Evolutionary conservation across 768 basidiomycete genomes (phyloP).

Genomic region (Fistulinella prunicolor): DNA sequence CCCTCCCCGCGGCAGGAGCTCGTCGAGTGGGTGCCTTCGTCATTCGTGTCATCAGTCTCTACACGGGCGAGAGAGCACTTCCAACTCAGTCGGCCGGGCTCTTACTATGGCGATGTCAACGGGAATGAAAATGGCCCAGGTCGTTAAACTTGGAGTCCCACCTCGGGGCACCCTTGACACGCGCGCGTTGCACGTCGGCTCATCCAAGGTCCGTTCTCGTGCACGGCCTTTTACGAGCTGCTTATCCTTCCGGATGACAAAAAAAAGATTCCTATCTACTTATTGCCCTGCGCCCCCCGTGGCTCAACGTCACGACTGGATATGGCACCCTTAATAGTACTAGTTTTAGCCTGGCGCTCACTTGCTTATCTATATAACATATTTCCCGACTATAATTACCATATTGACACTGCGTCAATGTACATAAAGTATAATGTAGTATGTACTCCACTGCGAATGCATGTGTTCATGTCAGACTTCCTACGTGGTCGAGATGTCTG

Average conservation of each 20-base stretch:
- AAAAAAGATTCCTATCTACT: conserved; percentile 3
- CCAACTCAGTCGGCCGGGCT: conserved; percentile 19
- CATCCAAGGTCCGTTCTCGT: conserved; percentile 8
- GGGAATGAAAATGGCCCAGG: conserved; percentile 31
- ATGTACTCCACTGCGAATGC: conserved; percentile 3
- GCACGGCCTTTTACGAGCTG: not conserved
- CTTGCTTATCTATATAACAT: conserved; percentile 24
- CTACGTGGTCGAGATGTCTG: conserved; percentile 1
- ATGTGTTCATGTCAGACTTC: not conserved
- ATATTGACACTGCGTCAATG: conserved; percentile 8
- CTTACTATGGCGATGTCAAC: conserved; percentile 27
- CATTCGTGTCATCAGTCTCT: conserved; percentile 17
- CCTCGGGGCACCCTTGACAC: conserved; percentile 1
- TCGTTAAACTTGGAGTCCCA: conserved; percentile 8
- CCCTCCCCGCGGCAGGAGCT: conserved; percentile 28
- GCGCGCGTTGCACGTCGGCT: conserved; percentile 10
- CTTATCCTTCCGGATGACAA: not conserved
- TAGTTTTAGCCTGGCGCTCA: conserved; percentile 19
- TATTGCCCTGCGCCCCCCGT: conserved; percentile 14
- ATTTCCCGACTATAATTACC: conserved; percentile 15
- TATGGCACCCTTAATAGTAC: conserved; percentile 1
- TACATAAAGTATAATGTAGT: conserved; percentile 16
- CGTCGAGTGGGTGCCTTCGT: conserved; percentile 22
- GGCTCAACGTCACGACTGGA: conserved; percentile 7
- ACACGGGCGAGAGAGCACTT: conserved; percentile 14